These are phyloP conservation scores for Annulohypoxylon moriforme DNA, from an alignment of 495 filamentous ascomycete genomes.

Conservation along the genomic window DNA sequence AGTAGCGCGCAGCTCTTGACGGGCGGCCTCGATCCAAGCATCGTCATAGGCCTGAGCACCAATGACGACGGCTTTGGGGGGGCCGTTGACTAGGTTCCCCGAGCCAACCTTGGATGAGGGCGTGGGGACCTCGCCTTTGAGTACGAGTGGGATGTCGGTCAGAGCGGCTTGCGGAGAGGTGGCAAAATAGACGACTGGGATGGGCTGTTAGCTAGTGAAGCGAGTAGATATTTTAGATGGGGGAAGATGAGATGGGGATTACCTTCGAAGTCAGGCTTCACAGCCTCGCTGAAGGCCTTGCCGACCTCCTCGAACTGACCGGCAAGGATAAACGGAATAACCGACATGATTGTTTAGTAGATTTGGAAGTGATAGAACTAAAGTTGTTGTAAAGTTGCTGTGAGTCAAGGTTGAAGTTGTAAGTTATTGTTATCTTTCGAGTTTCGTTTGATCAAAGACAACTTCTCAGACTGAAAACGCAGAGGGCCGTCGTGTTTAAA, in stretches of 20 bases:
- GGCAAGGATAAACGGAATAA: conserved; percentile 29
- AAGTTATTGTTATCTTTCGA: background rate
- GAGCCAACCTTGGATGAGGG: conserved; percentile 1
- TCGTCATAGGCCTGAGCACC: conserved; percentile 21
- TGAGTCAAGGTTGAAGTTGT: background rate
- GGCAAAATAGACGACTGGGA: conserved; percentile 34
- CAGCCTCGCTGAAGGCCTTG: conserved; percentile 33
- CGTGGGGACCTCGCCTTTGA: conserved; percentile 25
- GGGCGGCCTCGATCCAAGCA: conserved; percentile 16
- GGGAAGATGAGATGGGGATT: background rate
- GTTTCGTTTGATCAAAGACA: background rate
- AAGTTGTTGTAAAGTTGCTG: background rate
- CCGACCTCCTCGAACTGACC: conserved; percentile 30
- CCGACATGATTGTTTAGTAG: conserved; percentile 24
- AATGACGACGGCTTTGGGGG: conserved; percentile 29
- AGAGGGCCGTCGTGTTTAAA: conserved; percentile 19
- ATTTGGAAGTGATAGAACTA: too few species aligned
- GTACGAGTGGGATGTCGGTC: conserved; percentile 26
- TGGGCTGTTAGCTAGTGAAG: too few species aligned
- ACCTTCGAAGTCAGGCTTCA: conserved; percentile 38
- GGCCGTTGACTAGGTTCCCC: conserved; percentile 3
- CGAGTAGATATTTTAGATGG: too few species aligned
- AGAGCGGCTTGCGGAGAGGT: conserved; percentile 19
- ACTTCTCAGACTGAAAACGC: background rate
- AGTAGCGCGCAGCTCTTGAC: conserved; percentile 3